Conservation (phyloP, 768 basidiomycete species). For the Mycena leptocephala region DNA sequence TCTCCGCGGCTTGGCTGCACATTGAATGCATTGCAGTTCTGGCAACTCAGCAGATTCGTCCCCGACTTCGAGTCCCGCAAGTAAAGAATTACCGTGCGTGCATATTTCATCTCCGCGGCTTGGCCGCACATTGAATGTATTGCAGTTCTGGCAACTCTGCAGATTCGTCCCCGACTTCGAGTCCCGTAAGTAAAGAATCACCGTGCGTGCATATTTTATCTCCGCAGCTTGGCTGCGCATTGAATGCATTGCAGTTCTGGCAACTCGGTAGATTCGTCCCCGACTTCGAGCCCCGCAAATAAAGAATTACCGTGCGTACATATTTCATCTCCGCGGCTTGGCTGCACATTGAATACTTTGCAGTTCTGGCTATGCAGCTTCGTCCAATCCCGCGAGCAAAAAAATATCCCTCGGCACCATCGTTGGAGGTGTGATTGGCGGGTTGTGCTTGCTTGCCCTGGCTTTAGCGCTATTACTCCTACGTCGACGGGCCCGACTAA, state of each 20-base stretch:
- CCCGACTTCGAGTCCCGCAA: neutral
- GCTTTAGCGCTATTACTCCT: neutral
- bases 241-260: neutral
- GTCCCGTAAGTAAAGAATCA: too few species aligned
- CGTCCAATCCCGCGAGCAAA: too few species aligned
- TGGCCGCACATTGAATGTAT: neutral
- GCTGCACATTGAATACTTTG: too few species aligned
- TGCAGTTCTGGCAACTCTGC: neutral
- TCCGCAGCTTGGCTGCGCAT: too few species aligned
- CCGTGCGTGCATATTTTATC: neutral
- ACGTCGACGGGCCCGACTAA: neutral
- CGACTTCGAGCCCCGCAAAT: neutral
- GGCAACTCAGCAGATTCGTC: neutral
- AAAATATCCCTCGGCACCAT: neutral
- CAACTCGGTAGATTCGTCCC: neutral
- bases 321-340: too few species aligned
- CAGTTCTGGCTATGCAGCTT: too few species aligned
- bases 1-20: too few species aligned
- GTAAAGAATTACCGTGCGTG: too few species aligned
- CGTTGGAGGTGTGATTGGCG: neutral
- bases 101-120: too few species aligned
- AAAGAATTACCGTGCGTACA: too few species aligned
- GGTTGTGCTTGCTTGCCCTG: neutral
- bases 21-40: neutral
- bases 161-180: neutral